These are phyloP conservation scores for Escallonia rubra DNA, from an alignment of 129 eudicot genomes.

Conservation along the genomic window DNA sequence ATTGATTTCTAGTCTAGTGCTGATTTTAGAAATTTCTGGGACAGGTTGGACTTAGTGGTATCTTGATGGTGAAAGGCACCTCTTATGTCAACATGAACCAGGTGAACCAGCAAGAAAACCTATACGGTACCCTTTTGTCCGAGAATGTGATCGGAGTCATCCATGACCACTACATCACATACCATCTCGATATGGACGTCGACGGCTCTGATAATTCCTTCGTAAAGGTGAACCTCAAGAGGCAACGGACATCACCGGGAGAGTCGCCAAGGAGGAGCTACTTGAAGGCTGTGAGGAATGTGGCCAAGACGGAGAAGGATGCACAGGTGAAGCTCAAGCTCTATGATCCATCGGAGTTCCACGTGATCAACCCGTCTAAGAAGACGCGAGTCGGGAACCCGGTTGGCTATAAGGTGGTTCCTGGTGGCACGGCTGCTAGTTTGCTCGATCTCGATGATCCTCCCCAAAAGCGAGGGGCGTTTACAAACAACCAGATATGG, in stretches of 20 bases:
- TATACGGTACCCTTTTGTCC: constrained; percentile 84
- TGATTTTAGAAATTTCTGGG: not conserved
- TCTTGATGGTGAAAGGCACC: constrained; percentile 96
- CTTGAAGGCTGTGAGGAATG: constrained; percentile 65
- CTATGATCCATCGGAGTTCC: constrained; percentile 88
- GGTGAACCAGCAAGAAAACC: constrained; percentile 52
- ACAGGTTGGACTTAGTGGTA: constrained; percentile 97
- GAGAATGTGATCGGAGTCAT: constrained; percentile 96
- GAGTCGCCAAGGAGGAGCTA: constrained; percentile 87
- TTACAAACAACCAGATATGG: constrained; percentile 96
- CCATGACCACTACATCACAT: constrained; percentile 93
- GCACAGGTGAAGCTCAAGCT: constrained; percentile 80
- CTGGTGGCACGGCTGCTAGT: constrained; percentile 93
- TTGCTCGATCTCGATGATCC: constrained; percentile 79
- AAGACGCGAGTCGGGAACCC: constrained; percentile 87
- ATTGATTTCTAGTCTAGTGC: not conserved
- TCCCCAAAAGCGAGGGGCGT: constrained; percentile 89
- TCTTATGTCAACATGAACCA: constrained; percentile 75
- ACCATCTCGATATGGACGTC: constrained; percentile 89
- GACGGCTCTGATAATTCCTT: constrained; percentile 86
- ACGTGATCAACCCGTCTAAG: constrained; percentile 68
- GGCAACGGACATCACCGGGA: constrained; percentile 45
- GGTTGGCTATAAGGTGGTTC: constrained; percentile 86
- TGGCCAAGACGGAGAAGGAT: constrained; percentile 89
- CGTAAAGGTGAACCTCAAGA: constrained; percentile 74